Evolutionary conservation across 2,329 filamentous ascomycete species (phyloP).

Genomic region (Paecilomyces dactylethromorphus): DNA sequence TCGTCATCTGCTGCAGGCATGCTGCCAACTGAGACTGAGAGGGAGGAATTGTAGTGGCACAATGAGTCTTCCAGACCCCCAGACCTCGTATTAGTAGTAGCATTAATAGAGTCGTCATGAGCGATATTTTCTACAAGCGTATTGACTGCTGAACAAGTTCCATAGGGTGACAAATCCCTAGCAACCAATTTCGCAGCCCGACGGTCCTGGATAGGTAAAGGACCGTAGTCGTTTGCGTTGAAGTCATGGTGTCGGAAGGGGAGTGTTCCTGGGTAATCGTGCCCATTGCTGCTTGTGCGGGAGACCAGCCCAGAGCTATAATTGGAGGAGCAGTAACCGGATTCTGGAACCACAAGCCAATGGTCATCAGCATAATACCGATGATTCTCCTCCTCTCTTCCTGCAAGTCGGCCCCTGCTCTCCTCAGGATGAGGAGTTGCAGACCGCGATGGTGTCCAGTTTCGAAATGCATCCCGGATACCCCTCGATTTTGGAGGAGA

Average conservation of each 20-base stretch:
- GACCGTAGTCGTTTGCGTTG: slow-evolving; percentile 3
- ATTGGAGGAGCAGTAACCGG: slow-evolving; percentile 5
- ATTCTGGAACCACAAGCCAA: neutral
- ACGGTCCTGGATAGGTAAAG: slow-evolving; percentile 30
- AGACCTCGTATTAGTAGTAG: slow-evolving; percentile 5
- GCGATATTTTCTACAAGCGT: slow-evolving; percentile 9
- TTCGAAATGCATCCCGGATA: slow-evolving; percentile 31
- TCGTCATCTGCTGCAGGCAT: slow-evolving; percentile 9
- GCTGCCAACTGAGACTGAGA: slow-evolving; percentile 12
- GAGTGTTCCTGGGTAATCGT: slow-evolving; percentile 5
- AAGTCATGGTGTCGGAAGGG: slow-evolving; percentile 12
- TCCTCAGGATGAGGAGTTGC: slow-evolving; percentile 11
- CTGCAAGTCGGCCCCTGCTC: neutral
- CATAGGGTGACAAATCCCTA: slow-evolving; percentile 18
- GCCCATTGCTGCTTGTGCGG: slow-evolving; percentile 2
- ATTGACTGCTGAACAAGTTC: slow-evolving; percentile 21
- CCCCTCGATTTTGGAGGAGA: slow-evolving; percentile 31
- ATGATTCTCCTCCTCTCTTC: neutral
- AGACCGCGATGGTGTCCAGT: slow-evolving; percentile 15
- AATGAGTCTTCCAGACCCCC: slow-evolving; percentile 14
- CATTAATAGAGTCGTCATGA: slow-evolving; percentile 1
- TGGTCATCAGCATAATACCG: neutral
- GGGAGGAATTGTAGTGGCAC: slow-evolving; percentile 15
- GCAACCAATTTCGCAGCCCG: slow-evolving; percentile 26
- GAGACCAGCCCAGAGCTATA: slow-evolving; percentile 6